phyloP scores from a whole-genome alignment of 2,329 filamentous ascomycete genomes.

The Bipolaris sorokiniana region DNA sequence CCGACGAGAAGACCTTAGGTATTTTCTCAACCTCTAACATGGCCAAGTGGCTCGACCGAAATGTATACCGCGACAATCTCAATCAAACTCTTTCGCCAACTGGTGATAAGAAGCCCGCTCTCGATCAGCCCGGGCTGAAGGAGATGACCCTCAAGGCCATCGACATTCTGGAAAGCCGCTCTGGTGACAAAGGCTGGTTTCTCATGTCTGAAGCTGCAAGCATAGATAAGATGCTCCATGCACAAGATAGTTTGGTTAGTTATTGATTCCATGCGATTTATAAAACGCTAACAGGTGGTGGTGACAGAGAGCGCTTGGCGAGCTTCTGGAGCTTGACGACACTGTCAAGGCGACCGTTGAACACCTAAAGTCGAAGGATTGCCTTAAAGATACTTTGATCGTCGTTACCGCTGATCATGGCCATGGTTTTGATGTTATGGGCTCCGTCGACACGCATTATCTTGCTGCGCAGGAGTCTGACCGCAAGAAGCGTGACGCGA shows the following conservation, averaged over 20 bases:
- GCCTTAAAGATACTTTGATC: slow-evolving; percentile 77
- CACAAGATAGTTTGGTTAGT: slow-evolving; percentile 80
- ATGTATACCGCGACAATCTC: slow-evolving; percentile 76
- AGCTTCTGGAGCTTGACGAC: slow-evolving; percentile 85
- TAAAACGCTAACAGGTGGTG: too few species aligned
- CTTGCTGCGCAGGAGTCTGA: slow-evolving; percentile 68
- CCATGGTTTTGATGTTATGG: slow-evolving; percentile 87
- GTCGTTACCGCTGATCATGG: slow-evolving; percentile 87
- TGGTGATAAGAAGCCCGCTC: slow-evolving; percentile 67
- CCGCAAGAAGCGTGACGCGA: slow-evolving; percentile 75
- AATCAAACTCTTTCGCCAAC: slow-evolving; percentile 71
- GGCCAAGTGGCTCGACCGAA: slow-evolving; percentile 85
- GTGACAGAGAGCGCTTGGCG: slow-evolving; percentile 61
- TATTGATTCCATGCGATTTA: too few species aligned
- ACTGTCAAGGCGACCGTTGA: slow-evolving; percentile 76
- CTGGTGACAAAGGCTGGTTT: slow-evolving; percentile 77
- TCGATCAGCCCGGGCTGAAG: slow-evolving; percentile 81
- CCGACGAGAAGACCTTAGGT: slow-evolving; percentile 70
- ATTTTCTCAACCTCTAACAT: slow-evolving; percentile 78
- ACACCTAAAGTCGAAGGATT: slow-evolving; percentile 69
- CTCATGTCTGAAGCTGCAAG: slow-evolving; percentile 86
- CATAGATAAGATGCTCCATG: slow-evolving; percentile 90
- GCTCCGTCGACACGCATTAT: slow-evolving; percentile 80
- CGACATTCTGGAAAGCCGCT: slow-evolving; percentile 72
- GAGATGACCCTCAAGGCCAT: slow-evolving; percentile 90